Evolutionary conservation across 768 basidiomycete genomes (phyloP).

Genomic region (Naganishia vaughanmartiniae): DNA sequence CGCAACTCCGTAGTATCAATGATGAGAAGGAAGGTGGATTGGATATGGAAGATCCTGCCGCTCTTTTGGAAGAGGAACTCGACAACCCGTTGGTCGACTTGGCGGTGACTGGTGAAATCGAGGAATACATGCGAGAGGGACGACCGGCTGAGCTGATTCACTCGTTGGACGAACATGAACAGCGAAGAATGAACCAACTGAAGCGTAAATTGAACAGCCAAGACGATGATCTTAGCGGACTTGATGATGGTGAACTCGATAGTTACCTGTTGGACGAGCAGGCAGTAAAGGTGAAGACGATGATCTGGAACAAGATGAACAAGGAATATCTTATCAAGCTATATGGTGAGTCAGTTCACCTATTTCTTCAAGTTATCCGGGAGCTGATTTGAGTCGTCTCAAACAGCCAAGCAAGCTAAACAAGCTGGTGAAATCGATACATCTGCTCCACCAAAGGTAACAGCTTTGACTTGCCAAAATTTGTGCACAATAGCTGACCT

Average conservation of each 20-base stretch:
- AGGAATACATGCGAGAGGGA: conserved; percentile 62
- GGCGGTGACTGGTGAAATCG: conserved; percentile 64
- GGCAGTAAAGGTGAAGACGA: conserved; percentile 80
- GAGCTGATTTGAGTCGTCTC: background rate
- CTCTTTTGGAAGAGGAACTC: conserved; percentile 56
- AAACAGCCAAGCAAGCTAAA: conserved; percentile 27
- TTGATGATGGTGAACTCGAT: conserved; percentile 91
- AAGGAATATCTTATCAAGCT: conserved; percentile 83
- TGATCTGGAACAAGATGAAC: conserved; percentile 92
- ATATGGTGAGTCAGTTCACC: conserved; percentile 61
- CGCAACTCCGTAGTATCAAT: conserved; percentile 9
- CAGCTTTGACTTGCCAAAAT: background rate
- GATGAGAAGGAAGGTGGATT: conserved; percentile 11
- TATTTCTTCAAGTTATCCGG: background rate
- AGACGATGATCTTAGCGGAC: conserved; percentile 60
- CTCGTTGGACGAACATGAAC: conserved; percentile 16
- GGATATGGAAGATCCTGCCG: conserved; percentile 14
- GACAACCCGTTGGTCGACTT: conserved; percentile 65
- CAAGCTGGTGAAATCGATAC: conserved; percentile 25
- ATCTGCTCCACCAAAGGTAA: conserved; percentile 4
- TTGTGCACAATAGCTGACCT: background rate
- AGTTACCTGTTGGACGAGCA: conserved; percentile 69
- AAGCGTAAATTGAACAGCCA: conserved; percentile 36
- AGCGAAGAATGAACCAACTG: conserved; percentile 12
- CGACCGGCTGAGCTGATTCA: conserved; percentile 12